Evolutionary conservation across 164 flowering plant species (phyloP).

Genomic region (Malania oleifera): DNA sequence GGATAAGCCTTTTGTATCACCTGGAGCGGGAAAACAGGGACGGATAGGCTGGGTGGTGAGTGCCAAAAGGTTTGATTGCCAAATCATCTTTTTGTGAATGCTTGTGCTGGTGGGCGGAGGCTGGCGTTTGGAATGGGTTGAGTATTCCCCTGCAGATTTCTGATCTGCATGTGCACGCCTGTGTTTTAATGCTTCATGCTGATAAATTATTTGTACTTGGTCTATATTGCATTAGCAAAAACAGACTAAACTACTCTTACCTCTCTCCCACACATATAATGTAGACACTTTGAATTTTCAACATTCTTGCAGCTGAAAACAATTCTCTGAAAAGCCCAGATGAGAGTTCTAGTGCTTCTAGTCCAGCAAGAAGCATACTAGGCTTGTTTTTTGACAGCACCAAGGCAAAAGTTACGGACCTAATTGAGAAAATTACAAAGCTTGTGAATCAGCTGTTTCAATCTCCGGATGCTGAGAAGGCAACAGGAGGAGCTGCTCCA

Average conservation of each 20-base stretch:
- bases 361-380: slow-evolving; percentile 16
- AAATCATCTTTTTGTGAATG: too few species aligned
- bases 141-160: too few species aligned
- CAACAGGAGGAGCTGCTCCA: slow-evolving; percentile 6
- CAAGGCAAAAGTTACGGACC: slow-evolving; percentile 25
- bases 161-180: too few species aligned
- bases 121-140: too few species aligned
- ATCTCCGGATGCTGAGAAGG: slow-evolving; percentile 13
- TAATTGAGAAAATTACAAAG: slow-evolving; percentile 24
- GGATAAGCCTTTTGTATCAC: too few species aligned
- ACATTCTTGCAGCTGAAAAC: slow-evolving; percentile 9
- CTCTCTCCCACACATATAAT: too few species aligned
- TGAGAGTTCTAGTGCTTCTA: slow-evolving; percentile 13
- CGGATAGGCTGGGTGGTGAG: too few species aligned
- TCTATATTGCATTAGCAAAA: not conserved
- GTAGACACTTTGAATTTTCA: not conserved
- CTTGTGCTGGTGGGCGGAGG: too few species aligned
- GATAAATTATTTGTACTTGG: too few species aligned
- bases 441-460: slow-evolving; percentile 20
- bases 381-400: slow-evolving; percentile 27
- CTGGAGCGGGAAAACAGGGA: too few species aligned
- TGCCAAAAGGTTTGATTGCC: too few species aligned
- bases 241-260: not conserved
- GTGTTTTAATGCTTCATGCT: too few species aligned
- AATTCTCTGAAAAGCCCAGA: not conserved